Evolutionary conservation across 148 eudicot genomes (phyloP).

Genomic region (Camellia sinensis): DNA sequence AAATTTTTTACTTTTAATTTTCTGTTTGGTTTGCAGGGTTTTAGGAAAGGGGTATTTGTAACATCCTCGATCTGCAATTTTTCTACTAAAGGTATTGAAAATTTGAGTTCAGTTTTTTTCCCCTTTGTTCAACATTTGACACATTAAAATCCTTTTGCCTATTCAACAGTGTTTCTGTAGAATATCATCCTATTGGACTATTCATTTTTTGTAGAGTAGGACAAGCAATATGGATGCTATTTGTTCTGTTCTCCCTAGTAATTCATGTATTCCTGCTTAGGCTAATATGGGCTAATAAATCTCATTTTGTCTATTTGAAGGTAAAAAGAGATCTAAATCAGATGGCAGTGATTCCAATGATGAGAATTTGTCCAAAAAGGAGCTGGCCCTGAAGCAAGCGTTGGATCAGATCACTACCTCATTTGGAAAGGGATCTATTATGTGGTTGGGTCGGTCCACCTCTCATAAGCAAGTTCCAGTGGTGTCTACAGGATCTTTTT

Average conservation of each 20-base stretch:
- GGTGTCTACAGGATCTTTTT: slow-evolving; percentile 87
- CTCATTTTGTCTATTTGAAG: slow-evolving; percentile 35
- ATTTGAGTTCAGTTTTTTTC: background rate
- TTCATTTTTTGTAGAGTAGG: background rate
- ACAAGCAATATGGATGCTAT: background rate
- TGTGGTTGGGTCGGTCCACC: slow-evolving; percentile 87
- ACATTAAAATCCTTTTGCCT: background rate
- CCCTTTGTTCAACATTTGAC: background rate
- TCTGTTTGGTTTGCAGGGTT: slow-evolving; percentile 28
- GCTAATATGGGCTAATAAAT: slow-evolving; percentile 3
- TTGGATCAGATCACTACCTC: slow-evolving; percentile 79
- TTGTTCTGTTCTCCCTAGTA: background rate
- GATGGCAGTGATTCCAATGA: slow-evolving; percentile 79
- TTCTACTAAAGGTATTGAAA: slow-evolving; percentile 39
- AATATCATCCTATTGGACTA: background rate
- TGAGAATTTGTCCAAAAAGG: slow-evolving; percentile 74
- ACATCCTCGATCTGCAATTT: slow-evolving; percentile 29
- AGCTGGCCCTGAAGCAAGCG: slow-evolving; percentile 76
- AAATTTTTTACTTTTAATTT: background rate
- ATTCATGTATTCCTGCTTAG: background rate
- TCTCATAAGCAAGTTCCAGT: slow-evolving; percentile 70
- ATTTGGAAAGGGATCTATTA: slow-evolving; percentile 92
- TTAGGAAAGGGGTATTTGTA: slow-evolving; percentile 29
- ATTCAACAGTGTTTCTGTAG: background rate
- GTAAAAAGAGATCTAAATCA: slow-evolving; percentile 67